Percentiles rank a stretch among this genome's conserved stretches.
Conservation (phyloP, 2,329 filamentous ascomycete species). For the Neonectria hederae region DNA sequence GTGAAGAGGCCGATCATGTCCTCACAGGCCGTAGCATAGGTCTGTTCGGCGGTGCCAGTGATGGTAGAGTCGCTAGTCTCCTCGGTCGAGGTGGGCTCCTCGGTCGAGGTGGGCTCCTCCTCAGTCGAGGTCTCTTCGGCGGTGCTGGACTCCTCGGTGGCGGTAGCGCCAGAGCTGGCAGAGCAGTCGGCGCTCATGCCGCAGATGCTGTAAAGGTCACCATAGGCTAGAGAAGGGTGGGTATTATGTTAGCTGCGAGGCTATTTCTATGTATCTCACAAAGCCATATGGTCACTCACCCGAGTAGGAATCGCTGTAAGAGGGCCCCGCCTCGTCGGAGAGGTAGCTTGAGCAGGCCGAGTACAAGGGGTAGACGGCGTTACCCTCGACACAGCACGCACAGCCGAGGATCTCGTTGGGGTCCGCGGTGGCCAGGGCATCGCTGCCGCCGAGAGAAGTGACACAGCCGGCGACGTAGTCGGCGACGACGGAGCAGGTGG, state of each 20-base stretch:
- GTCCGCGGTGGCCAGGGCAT: constrained; percentile 37
- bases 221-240: constrained; percentile 34
- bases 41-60: constrained; percentile 29
- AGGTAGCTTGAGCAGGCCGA: constrained; percentile 45
- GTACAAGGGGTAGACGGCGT: constrained; percentile 39
- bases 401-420: constrained; percentile 38
- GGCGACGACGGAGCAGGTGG: constrained; percentile 36
- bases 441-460: constrained; percentile 34
- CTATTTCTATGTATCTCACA: background rate
- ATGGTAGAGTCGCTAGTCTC: constrained; percentile 9
- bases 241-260: constrained; percentile 19
- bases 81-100: constrained; percentile 9
- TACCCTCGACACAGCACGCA: constrained; percentile 41
- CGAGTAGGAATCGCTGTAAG: constrained; percentile 34
- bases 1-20: constrained; percentile 42
- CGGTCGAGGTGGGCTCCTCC: constrained; percentile 16
- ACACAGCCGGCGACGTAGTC: constrained; percentile 38
- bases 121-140: constrained; percentile 5
- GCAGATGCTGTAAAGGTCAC: constrained; percentile 40
- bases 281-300: constrained; percentile 30
- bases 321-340: constrained; percentile 32
- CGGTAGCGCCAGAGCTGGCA: background rate
- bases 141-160: background rate
- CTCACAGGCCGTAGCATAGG: constrained; percentile 38
- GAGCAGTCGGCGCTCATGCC: constrained; percentile 24